These are phyloP conservation scores for Volvox africanus DNA, from an alignment of 139 green algal genomes.

Conservation along the genomic window DNA sequence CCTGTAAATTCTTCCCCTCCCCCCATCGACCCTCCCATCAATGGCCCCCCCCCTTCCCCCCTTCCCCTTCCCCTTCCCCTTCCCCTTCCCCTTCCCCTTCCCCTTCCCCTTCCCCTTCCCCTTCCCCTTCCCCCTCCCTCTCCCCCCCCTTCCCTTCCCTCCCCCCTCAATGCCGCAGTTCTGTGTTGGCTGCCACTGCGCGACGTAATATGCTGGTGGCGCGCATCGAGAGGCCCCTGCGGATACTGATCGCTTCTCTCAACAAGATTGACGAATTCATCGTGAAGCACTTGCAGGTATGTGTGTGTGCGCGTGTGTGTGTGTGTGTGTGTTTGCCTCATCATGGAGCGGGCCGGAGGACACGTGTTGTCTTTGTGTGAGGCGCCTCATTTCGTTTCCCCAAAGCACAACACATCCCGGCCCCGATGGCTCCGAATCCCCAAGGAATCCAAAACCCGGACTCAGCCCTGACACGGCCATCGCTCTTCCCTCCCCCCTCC, in stretches of 20 bases:
- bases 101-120: neutral
- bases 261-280: conserved; percentile 28
- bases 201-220: conserved; percentile 26
- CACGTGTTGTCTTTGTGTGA: too few species aligned
- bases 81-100: neutral
- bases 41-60: too few species aligned
- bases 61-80: neutral
- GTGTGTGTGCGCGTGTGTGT: neutral
- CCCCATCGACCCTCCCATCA: too few species aligned
- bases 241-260: neutral
- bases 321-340: neutral
- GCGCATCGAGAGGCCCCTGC: conserved; percentile 43
- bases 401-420: too few species aligned
- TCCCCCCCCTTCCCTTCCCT: neutral
- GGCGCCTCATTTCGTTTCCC: too few species aligned
- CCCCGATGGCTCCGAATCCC: neutral
- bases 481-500: neutral
- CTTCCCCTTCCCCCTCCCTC: too few species aligned
- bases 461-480: too few species aligned
- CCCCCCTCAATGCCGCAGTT: neutral
- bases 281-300: conserved; percentile 31
- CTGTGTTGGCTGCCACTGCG: conserved; percentile 22
- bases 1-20: too few species aligned
- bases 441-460: neutral
- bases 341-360: too few species aligned